phyloP scores from a whole-genome alignment of 2,329 filamentous ascomycete species.

The Cercospora sp. region DNA sequence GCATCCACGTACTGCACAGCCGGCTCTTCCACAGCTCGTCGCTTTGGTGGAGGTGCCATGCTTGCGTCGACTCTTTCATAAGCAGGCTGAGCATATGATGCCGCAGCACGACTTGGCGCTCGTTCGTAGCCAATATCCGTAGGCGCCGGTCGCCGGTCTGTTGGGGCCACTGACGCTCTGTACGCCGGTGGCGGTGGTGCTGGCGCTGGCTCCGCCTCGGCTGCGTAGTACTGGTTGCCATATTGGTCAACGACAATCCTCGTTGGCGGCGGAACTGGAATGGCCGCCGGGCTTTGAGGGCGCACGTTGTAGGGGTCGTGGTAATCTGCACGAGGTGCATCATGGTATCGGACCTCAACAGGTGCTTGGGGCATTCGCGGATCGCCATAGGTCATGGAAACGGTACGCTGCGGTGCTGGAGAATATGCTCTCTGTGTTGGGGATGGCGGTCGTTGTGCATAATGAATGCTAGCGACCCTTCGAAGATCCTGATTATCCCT shows the following conservation, averaged over 20 bases:
- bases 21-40: slow-evolving; percentile 27
- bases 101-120: slow-evolving; percentile 50
- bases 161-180: slow-evolving; percentile 55
- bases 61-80: slow-evolving; percentile 43
- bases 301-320: slow-evolving; percentile 40
- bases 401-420: slow-evolving; percentile 43
- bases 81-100: slow-evolving; percentile 36
- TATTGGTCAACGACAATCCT: slow-evolving; percentile 75
- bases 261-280: slow-evolving; percentile 53
- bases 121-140: slow-evolving; percentile 62
- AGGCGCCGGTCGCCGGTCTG: slow-evolving; percentile 22
- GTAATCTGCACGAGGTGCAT: slow-evolving; percentile 36
- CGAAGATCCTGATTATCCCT: slow-evolving; percentile 50
- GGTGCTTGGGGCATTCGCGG: slow-evolving; percentile 37
- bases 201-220: slow-evolving; percentile 43
- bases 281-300: slow-evolving; percentile 42
- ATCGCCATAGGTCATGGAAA: slow-evolving; percentile 47
- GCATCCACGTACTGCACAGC: slow-evolving; percentile 34
- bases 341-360: slow-evolving; percentile 33
- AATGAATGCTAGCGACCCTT: slow-evolving; percentile 50
- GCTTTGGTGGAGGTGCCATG: slow-evolving; percentile 32
- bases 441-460: slow-evolving; percentile 48
- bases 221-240: slow-evolving; percentile 74
- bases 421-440: slow-evolving; percentile 44
- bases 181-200: slow-evolving; percentile 33